Conservation (phyloP, 2,329 filamentous ascomycete genomes). For the Ciborinia camelliae region DNA sequence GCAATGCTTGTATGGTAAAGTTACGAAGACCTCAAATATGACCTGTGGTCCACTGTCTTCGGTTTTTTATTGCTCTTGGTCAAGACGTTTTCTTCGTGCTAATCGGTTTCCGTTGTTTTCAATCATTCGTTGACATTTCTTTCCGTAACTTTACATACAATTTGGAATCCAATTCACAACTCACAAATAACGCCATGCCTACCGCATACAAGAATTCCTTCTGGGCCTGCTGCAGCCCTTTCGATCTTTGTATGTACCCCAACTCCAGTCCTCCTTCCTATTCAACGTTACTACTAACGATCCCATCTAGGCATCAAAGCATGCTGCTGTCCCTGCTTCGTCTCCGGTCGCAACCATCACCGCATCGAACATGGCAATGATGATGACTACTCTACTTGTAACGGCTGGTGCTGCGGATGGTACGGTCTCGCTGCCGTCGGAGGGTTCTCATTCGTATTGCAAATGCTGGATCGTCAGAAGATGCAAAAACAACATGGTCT, state of each 20-base stretch:
- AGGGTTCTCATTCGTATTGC: constrained; percentile 12
- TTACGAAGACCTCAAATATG: not conserved
- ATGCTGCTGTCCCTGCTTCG: constrained; percentile 19
- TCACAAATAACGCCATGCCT: not conserved
- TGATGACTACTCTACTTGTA: constrained; percentile 6
- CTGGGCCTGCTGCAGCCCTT: constrained; percentile 14
- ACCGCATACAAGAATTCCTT: constrained; percentile 9
- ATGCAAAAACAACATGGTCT: constrained; percentile 17
- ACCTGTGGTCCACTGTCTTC: not conserved
- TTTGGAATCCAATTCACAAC: not conserved
- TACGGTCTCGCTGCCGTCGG: not conserved
- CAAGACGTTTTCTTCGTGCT: not conserved
- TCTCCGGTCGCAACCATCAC: constrained; percentile 18
- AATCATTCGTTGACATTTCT: not conserved
- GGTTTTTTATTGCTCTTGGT: not conserved
- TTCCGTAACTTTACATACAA: not conserved
- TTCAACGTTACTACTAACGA: not conserved
- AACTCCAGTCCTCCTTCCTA: not conserved
- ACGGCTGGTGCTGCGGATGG: constrained; percentile 13
- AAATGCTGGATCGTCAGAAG: constrained; percentile 13
- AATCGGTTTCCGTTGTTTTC: not conserved
- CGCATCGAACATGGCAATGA: constrained; percentile 12
- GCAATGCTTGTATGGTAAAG: not conserved
- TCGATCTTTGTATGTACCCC: constrained; percentile 5
- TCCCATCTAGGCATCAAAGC: not conserved